A percentile compares a stretch with the other conserved stretches of the same genome.
Evolutionary conservation across 2,329 filamentous ascomycete species (phyloP).

Genomic region (Monilinia vaccinii-corymbosi): DNA sequence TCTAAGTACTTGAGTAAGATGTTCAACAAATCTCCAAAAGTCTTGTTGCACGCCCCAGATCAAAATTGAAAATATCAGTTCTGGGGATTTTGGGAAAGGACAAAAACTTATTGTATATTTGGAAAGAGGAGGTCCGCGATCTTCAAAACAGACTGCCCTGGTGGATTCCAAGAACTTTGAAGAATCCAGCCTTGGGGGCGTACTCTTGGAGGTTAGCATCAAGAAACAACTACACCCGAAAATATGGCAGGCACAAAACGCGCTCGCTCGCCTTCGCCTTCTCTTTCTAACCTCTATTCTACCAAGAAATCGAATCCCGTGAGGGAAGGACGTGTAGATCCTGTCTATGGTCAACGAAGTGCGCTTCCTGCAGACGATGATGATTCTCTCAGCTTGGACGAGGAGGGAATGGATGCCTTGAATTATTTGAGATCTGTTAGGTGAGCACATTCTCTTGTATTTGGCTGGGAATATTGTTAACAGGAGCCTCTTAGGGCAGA

Average conservation of each 20-base stretch:
- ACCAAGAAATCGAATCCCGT: slow-evolving; percentile 14
- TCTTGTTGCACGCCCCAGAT: not conserved
- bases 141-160: not conserved
- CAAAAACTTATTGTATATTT: not conserved
- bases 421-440: slow-evolving; percentile 63
- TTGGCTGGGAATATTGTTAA: slow-evolving; percentile 27
- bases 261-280: not conserved
- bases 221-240: not conserved
- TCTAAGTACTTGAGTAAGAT: not conserved
- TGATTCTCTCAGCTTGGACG: slow-evolving; percentile 52
- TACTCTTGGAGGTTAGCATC: not conserved
- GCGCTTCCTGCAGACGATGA: slow-evolving; percentile 54
- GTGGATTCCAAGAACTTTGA: not conserved
- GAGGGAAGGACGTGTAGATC: slow-evolving; percentile 39
- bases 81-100: not conserved
- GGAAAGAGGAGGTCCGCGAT: not conserved
- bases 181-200: not conserved
- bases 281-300: slow-evolving; percentile 8
- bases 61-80: not conserved
- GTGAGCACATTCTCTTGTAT: slow-evolving; percentile 37
- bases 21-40: not conserved
- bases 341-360: slow-evolving; percentile 61
- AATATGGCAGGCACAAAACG: slow-evolving; percentile 7
- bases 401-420: slow-evolving; percentile 55
- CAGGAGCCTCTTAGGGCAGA: slow-evolving; percentile 52